phyloP scores from a whole-genome alignment of 2,329 filamentous ascomycete species.

The Cadophora gregata region DNA sequence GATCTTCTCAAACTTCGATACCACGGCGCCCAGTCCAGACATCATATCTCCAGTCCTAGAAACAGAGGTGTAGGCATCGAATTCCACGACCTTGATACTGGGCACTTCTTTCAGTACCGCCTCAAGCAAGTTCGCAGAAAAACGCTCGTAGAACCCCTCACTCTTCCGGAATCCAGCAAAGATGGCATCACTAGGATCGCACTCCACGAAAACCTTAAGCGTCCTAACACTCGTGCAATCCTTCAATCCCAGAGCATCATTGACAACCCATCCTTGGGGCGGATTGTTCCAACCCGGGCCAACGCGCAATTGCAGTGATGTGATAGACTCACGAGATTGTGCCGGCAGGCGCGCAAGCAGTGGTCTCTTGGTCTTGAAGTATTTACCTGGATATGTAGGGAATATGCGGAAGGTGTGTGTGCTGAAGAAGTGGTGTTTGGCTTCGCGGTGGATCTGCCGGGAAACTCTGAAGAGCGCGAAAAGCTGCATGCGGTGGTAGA shows the following conservation, averaged over 20 bases:
- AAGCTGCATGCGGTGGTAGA: slow-evolving; percentile 57
- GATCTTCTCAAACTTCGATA: slow-evolving; percentile 53
- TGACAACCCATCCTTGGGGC: slow-evolving; percentile 73
- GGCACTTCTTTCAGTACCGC: slow-evolving; percentile 63
- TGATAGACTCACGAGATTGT: slow-evolving; percentile 64
- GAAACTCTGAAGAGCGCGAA: slow-evolving; percentile 67
- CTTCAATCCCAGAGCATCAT: slow-evolving; percentile 64
- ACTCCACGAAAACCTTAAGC: slow-evolving; percentile 73
- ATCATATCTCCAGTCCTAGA: slow-evolving; percentile 70
- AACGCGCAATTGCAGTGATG: slow-evolving; percentile 70
- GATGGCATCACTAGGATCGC: slow-evolving; percentile 70
- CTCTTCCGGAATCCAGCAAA: slow-evolving; percentile 67
- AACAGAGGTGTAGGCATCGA: slow-evolving; percentile 72
- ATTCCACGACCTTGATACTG: slow-evolving; percentile 63
- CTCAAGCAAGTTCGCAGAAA: slow-evolving; percentile 63
- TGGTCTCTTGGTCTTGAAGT: slow-evolving; percentile 77
- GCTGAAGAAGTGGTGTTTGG: slow-evolving; percentile 70
- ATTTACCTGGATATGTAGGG: slow-evolving; percentile 65
- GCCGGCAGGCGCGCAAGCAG: slow-evolving; percentile 70
- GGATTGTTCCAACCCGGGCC: slow-evolving; percentile 76
- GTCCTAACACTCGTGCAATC: slow-evolving; percentile 65
- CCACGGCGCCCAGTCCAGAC: slow-evolving; percentile 60
- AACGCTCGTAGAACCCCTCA: slow-evolving; percentile 73
- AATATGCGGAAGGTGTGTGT: slow-evolving; percentile 69
- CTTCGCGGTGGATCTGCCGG: slow-evolving; percentile 65